Conservation (phyloP, 2,329 filamentous ascomycete species). For the Aspergillus tanneri region DNA sequence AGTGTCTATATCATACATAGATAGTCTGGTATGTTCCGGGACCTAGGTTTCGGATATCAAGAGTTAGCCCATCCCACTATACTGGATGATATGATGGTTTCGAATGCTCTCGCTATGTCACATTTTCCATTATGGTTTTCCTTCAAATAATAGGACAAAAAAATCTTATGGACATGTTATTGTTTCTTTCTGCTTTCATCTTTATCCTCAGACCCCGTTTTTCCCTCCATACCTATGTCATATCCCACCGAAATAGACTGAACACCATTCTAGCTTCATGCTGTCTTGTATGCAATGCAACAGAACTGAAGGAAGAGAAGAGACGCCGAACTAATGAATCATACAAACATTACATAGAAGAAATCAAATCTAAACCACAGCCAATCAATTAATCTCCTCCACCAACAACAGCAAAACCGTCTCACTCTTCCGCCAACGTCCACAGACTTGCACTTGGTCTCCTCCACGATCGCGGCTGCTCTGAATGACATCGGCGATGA, state of each 20-base stretch:
- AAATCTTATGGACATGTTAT: no score
- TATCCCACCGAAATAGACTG: neutral
- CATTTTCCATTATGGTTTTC: neutral
- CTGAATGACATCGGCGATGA: conserved; percentile 40
- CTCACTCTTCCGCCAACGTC: conserved; percentile 35
- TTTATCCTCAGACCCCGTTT: no score
- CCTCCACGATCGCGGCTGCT: conserved; percentile 39
- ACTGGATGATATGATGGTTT: neutral
- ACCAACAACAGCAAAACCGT: neutral
- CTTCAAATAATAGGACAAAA: no score
- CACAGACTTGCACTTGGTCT: conserved; percentile 37
- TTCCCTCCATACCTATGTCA: no score
- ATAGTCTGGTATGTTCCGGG: no score
- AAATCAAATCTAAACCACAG: neutral
- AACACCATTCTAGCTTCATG: neutral
- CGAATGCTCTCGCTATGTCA: neutral
- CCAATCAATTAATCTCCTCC: neutral
- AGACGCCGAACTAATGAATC: neutral
- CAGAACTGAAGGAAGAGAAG: neutral
- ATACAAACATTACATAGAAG: neutral
- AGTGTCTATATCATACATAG: no score
- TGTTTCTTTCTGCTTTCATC: no score
- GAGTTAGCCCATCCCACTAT: no score
- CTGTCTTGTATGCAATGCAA: neutral
- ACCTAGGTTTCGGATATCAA: no score